Evolutionary conservation across 2,329 filamentous ascomycete genomes (phyloP), one percentile per base, ranked within the genome.

Genomic region (Diaporthe sp.): DNA sequence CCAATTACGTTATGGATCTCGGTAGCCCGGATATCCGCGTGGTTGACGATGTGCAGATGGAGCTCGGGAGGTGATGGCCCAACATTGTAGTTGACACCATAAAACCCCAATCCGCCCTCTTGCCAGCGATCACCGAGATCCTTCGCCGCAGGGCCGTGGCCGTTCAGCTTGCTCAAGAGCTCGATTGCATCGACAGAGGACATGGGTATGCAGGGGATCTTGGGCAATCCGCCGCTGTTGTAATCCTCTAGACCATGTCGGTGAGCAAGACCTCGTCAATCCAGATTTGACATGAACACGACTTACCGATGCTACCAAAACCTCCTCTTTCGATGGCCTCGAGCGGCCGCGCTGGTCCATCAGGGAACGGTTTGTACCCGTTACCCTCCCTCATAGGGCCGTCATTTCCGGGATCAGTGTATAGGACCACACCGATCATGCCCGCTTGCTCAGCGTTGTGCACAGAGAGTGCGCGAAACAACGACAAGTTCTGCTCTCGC

Each of bases 101-200:
- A 57, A 9, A 57, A 57, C 25, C 25, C 53, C 53, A 57, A 31
- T 13, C 53, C 53, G 25, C 53, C 53, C 53, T 57, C 53, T 31
- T 57, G 53, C 53, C 53, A 57, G 53, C 53, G 53, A 31, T 57
- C 53, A 57, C 53, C 53, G 25, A 57, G 53, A 28, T 57, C 53
- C 28, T 31, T 57, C 15, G 53, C 53, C 31, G 53, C 15, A 57
- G 25, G 53, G 53, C 53, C 53, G 53, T 57, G 53, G 53, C 53
- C 53, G 53, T 57, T 57, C 25, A 57, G 17, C 25, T 31, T 57
- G 53, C 53, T 57, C 53, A 57, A 19, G 53, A 57, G 53, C 53
- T 57, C 53, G 25, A 57, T 57, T 57, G 53, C 53, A 34, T 57
- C 53, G 25, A 57, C 12, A 57, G 53, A 57, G 53, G 53, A 57